Base-by-base conservation (phyloP, 1,284 basidiomycete species). In the Ceratobasidium sp. region DNA sequence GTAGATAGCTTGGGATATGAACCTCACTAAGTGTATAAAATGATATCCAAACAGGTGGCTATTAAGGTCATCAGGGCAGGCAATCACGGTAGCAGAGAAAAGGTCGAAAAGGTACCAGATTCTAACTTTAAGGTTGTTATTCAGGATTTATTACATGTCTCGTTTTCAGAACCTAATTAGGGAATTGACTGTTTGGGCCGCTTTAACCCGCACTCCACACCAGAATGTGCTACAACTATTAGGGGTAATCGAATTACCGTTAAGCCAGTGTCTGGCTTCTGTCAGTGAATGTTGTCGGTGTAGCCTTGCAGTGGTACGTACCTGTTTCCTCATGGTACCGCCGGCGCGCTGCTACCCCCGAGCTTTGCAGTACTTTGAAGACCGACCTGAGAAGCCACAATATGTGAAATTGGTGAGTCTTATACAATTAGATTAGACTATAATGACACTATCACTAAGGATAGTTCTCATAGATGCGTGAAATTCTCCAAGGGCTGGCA, bases 391-490 rank as follows among this genome's bases (percentile, higher is more conserved):
- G 20, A 71, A 71, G 39, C 55, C 69, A 9, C 49, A 71, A 28
- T 71, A 71, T 40, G 10, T 71, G 26, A 71, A 40, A 44, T 60
- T 71, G 23, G 69, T 71, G n/a, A 44, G 69, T 46, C 23, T 18
- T 53, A 13, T 6, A 46, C 13, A 46, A 46, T 13, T 6, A 6
- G 26, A 49, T 13, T 39, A 9, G 5, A n/a, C 9, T 12, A 28
- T 9, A 51, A 5, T 23, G 3, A 55, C 20, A 33, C 28, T 9
- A 33, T 26, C 15, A 3, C 10, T 51, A 33, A 53, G 3, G 4
- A 15, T 40, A 20, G 9, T 33, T 2, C 12, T 28, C 4, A 4
- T 66, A 71, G 69, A 71, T 71, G 69, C 28, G 33, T 39, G 69
- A 71, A 23, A 71, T 70, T 20, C 51, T 70, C 2, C 20, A 51